Conservation (phyloP, 108 stramenopile species). For the Parmales sp. region DNA sequence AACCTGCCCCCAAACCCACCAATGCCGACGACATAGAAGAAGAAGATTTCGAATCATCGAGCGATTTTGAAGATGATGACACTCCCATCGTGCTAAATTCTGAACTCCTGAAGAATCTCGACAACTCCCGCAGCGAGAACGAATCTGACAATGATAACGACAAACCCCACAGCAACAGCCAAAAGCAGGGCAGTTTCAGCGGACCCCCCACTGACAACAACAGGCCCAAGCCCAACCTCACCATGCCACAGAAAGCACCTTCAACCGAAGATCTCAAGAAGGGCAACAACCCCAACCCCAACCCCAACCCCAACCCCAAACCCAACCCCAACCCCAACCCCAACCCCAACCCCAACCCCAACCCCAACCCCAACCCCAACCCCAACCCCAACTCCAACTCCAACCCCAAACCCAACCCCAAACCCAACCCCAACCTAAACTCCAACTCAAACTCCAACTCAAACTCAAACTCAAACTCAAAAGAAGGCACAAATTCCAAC, state of each 20-base stretch:
- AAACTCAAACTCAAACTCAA: not conserved
- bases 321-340: not conserved
- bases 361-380: not conserved
- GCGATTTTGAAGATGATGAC: not conserved
- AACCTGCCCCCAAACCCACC: not conserved
- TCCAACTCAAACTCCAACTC: not conserved
- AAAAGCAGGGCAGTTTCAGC: not conserved
- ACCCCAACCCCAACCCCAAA: not conserved
- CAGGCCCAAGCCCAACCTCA: not conserved
- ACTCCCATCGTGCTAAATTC: not conserved
- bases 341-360: not conserved
- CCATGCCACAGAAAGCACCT: not conserved
- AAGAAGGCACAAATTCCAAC: not conserved
- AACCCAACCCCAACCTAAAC: not conserved
- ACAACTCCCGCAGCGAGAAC: not conserved
- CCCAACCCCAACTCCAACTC: not conserved
- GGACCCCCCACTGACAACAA: not conserved
- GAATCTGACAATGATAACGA: not conserved
- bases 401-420: not conserved
- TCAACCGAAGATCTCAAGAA: not conserved
- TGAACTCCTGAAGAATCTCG: not conserved
- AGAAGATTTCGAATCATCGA: not conserved
- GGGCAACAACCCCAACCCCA: not conserved
- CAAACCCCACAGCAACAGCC: not conserved
- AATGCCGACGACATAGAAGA: not conserved